Evolutionary conservation across 2,329 filamentous ascomycete genomes (phyloP).

Genomic region (Colletotrichum sojae): DNA sequence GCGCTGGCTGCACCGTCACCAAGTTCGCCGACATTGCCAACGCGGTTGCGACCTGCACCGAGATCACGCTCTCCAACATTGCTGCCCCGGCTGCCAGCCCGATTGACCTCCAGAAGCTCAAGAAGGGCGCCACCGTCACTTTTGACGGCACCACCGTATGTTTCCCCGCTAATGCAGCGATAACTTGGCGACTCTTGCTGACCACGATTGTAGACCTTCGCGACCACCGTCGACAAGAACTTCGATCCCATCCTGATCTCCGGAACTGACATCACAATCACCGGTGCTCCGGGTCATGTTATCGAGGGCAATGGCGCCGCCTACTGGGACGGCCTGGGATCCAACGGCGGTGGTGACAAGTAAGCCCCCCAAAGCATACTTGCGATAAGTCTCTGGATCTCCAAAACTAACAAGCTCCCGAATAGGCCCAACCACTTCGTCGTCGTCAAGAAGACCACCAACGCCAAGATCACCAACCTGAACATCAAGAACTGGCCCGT

Average conservation of each 20-base stretch:
- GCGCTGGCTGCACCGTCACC: conserved; percentile 23
- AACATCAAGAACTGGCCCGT: conserved; percentile 40
- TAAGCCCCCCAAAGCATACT: conserved; percentile 3
- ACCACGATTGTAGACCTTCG: conserved; percentile 28
- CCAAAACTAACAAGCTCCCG: not conserved
- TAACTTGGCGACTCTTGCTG: not conserved
- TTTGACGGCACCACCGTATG: conserved; percentile 34
- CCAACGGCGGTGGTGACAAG: conserved; percentile 35
- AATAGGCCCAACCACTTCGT: conserved; percentile 35
- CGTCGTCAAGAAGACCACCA: conserved; percentile 36
- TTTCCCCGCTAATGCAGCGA: no score
- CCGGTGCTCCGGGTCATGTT: conserved; percentile 30
- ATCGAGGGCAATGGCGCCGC: conserved; percentile 37
- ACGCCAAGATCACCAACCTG: conserved; percentile 32
- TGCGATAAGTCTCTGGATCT: not conserved
- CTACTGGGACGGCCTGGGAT: conserved; percentile 38
- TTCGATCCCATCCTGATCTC: conserved; percentile 39
- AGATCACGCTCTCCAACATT: conserved; percentile 37
- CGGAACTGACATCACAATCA: conserved; percentile 30
- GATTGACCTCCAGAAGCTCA: conserved; percentile 32
- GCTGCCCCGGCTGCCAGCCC: conserved; percentile 22
- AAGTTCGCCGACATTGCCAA: conserved; percentile 27
- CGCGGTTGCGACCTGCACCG: conserved; percentile 29
- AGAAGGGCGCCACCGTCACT: conserved; percentile 24
- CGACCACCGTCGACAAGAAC: conserved; percentile 6